phyloP scores from a whole-genome alignment of 2,329 filamentous ascomycete species.

The Bipolaris oryzae region DNA sequence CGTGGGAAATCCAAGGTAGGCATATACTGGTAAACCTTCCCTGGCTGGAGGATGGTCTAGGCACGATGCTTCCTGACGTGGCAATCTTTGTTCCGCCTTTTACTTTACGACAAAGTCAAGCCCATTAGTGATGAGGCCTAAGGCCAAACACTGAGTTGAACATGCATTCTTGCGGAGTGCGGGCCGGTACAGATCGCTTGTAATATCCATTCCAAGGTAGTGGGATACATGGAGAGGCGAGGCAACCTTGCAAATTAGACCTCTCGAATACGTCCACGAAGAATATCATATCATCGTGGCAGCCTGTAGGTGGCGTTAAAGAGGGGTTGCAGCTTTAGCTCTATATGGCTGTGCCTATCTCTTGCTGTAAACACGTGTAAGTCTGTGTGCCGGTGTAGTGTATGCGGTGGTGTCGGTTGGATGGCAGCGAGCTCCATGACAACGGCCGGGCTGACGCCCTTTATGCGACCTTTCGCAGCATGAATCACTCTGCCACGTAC shows the following conservation, averaged over 20 bases:
- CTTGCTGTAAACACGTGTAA: too few species aligned
- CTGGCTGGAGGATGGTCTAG: not conserved
- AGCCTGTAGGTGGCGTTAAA: too few species aligned
- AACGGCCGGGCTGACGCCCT: too few species aligned
- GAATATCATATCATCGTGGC: too few species aligned
- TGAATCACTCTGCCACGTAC: not conserved
- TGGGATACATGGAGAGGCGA: too few species aligned
- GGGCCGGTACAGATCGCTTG: too few species aligned
- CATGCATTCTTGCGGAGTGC: too few species aligned
- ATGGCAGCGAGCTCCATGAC: not conserved
- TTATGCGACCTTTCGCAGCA: not conserved
- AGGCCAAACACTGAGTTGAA: not conserved
- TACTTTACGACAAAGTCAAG: not conserved
- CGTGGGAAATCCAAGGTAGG: not conserved
- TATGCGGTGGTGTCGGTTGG: not conserved
- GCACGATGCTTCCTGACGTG: not conserved
- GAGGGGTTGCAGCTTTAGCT: too few species aligned
- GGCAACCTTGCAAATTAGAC: too few species aligned
- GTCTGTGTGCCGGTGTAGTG: not conserved
- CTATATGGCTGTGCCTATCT: too few species aligned
- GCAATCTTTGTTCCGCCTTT: not conserved
- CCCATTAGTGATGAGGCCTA: not conserved
- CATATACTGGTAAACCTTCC: not conserved
- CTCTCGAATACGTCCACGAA: too few species aligned
- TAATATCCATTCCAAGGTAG: too few species aligned